Percentiles rank a stretch among this genome's conserved stretches.
Conservation (phyloP, 2,329 filamentous ascomycete species). For the Colletotrichum lini region DNA sequence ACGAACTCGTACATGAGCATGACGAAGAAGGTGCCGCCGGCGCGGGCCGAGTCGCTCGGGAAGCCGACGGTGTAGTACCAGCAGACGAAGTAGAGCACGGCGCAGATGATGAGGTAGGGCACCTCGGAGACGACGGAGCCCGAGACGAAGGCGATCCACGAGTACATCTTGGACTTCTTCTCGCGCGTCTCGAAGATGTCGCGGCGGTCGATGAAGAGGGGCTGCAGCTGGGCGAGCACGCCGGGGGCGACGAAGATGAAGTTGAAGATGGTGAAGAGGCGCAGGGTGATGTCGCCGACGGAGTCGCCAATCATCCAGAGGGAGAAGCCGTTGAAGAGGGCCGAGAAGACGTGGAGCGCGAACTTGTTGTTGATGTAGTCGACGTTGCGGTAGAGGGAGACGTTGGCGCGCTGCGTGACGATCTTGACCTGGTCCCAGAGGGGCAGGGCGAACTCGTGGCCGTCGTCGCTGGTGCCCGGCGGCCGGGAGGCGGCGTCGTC, state of each 20-base stretch:
- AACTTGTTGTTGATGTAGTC: constrained; percentile 78
- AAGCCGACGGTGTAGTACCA: constrained; percentile 74
- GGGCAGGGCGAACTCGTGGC: constrained; percentile 80
- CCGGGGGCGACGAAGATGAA: constrained; percentile 74
- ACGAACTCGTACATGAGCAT: constrained; percentile 73
- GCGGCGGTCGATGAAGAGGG: constrained; percentile 69
- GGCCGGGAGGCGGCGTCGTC: constrained; percentile 65
- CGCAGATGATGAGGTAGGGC: constrained; percentile 61
- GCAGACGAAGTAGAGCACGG: constrained; percentile 64
- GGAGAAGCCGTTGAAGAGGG: constrained; percentile 73
- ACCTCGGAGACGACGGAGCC: constrained; percentile 65
- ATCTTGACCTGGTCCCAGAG: constrained; percentile 75
- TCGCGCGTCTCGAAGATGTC: constrained; percentile 72
- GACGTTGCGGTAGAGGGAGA: constrained; percentile 75
- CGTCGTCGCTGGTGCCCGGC: constrained; percentile 61
- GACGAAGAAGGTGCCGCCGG: constrained; percentile 67
- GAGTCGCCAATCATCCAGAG: constrained; percentile 72
- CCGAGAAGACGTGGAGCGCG: constrained; percentile 66
- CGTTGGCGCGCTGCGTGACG: constrained; percentile 74
- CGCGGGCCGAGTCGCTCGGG: constrained; percentile 57
- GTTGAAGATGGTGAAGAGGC: constrained; percentile 73
- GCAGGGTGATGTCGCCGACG: constrained; percentile 66
- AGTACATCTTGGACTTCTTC: constrained; percentile 74
- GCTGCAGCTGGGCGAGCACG: constrained; percentile 71
- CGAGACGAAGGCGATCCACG: constrained; percentile 71